These are phyloP conservation scores for Candida palmyrensis DNA, from an alignment of 805 yeast species.

Conservation along the genomic window DNA sequence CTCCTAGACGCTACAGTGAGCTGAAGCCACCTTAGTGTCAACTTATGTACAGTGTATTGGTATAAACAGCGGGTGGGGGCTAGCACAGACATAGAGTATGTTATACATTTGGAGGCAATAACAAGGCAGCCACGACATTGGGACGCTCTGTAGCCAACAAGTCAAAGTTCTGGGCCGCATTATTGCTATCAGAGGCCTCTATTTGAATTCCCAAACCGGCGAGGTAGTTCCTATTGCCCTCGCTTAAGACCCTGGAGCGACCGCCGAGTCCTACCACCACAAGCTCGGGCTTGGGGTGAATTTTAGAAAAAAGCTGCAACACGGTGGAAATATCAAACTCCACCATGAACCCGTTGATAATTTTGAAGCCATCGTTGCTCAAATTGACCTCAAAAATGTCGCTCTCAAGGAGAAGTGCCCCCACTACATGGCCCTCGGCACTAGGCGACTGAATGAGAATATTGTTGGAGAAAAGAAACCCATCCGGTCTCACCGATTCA, in stretches of 20 bases:
- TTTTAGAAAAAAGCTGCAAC: slow-evolving; percentile 44
- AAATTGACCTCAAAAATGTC: slow-evolving; percentile 61
- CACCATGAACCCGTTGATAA: slow-evolving; percentile 46
- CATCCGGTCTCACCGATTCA: slow-evolving; percentile 43
- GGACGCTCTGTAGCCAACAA: slow-evolving; percentile 78
- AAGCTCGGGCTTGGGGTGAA: slow-evolving; percentile 76
- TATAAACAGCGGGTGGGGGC: too few relatives aligned
- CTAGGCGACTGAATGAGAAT: slow-evolving; percentile 42
- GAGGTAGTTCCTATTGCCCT: slow-evolving; percentile 45
- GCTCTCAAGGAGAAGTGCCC: slow-evolving; percentile 46
- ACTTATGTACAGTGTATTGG: too few relatives aligned
- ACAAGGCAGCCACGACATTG: slow-evolving; percentile 62
- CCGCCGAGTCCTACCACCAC: slow-evolving; percentile 68
- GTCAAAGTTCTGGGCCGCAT: slow-evolving; percentile 68
- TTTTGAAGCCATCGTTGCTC: slow-evolving; percentile 37
- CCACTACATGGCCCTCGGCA: slow-evolving; percentile 33
- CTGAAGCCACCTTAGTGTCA: too few relatives aligned
- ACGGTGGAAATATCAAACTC: slow-evolving; percentile 40
- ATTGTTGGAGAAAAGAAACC: slow-evolving; percentile 55
- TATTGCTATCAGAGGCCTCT: slow-evolving; percentile 58
- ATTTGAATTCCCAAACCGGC: slow-evolving; percentile 61
- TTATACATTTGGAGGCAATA: slow-evolving; percentile 63
- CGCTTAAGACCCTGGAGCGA: slow-evolving; percentile 57
- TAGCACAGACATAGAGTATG: too few relatives aligned
- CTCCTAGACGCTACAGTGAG: too few relatives aligned